Evolutionary conservation across 306 rosid genomes (phyloP).

Genomic region (Lathyrus aphaca): DNA sequence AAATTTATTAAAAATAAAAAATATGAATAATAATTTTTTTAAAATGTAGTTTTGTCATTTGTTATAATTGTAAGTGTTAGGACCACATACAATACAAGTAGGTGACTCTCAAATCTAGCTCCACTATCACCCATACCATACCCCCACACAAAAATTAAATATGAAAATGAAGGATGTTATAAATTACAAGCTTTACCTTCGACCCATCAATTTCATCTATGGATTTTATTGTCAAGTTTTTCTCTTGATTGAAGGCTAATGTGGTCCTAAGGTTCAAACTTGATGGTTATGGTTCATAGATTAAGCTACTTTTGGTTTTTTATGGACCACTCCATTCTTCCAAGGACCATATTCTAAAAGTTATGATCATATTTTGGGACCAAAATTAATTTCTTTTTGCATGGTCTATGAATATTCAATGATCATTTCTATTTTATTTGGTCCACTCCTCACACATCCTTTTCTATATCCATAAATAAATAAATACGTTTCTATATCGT

Average conservation of each 20-base stretch:
- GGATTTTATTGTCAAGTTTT: slow-evolving; percentile 31
- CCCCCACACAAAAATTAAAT: slow-evolving; percentile 8
- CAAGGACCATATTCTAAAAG: slow-evolving; percentile 8
- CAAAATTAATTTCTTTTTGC: too few relatives aligned
- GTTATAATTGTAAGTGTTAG: slow-evolving; percentile 19
- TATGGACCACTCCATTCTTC: slow-evolving; percentile 54
- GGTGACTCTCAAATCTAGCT: slow-evolving; percentile 10
- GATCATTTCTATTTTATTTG: too few relatives aligned
- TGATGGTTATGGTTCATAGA: slow-evolving; percentile 46
- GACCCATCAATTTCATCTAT: slow-evolving; percentile 48
- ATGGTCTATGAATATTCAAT: too few relatives aligned
- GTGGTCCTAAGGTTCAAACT: slow-evolving; percentile 44
- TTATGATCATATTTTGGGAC: background rate
- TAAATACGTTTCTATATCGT: too few relatives aligned
- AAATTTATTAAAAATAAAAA: too few relatives aligned
- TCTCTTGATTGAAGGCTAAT: slow-evolving; percentile 29
- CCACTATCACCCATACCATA: slow-evolving; percentile 20
- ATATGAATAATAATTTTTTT: too few relatives aligned
- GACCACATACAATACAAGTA: slow-evolving; percentile 25
- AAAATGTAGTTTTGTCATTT: too few relatives aligned
- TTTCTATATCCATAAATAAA: too few relatives aligned
- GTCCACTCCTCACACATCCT: too few relatives aligned
- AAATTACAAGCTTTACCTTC: slow-evolving; percentile 36
- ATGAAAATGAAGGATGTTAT: slow-evolving; percentile 23
- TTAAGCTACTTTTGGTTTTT: slow-evolving; percentile 36